Evolutionary conservation across 768 basidiomycete species (phyloP), one percentile per base, ranked within the genome.

Genomic region (Suillus bovinus): DNA sequence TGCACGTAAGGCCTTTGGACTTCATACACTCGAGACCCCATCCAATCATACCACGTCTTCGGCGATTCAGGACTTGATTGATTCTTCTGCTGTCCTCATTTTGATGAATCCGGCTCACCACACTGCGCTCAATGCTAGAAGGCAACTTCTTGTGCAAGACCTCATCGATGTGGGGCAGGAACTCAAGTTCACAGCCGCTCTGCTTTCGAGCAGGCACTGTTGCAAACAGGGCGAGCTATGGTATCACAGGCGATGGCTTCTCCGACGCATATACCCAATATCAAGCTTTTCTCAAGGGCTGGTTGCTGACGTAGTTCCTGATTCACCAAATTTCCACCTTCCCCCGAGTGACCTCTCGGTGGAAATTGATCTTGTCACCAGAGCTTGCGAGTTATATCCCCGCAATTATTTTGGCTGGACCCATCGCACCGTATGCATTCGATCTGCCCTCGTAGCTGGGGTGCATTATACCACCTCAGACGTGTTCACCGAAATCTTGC

Each of bases 361-460:
- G n/a, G 90, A 91, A 69, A 76, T 89, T 44, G 68, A 68, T 7
- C 66, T 85, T 54, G 74, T 81, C 16, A 72, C 79, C 42, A 71
- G 72, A 39, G 84, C 87, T 34, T 86, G 86, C 72, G 83, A 85
- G 66, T 72, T 79, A 6, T 88, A 90, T 68, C 86, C 86, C 10
- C 84, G 90, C 16, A 91, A 91, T 68, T 91, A 91, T 69, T 84
- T 87, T 71, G 88, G 87, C 5, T 91, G 90, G 90, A 70, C 78
- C 1, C 86, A 91, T 66, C 84, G 87, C 69, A 77, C 78, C 53
- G 81, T 81, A 46, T 76, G 85, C 60, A 69, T 84, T 81, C 63
- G 7, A 27, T 56, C 55, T 56, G 67, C 74, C 39, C 68, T 75
- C 41, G 71, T 64, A 60, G 69, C 56, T 52, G 46, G 16, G 34